phyloP scores from a whole-genome alignment of 805 yeast species.

The Kazachstania kunashirensis region DNA sequence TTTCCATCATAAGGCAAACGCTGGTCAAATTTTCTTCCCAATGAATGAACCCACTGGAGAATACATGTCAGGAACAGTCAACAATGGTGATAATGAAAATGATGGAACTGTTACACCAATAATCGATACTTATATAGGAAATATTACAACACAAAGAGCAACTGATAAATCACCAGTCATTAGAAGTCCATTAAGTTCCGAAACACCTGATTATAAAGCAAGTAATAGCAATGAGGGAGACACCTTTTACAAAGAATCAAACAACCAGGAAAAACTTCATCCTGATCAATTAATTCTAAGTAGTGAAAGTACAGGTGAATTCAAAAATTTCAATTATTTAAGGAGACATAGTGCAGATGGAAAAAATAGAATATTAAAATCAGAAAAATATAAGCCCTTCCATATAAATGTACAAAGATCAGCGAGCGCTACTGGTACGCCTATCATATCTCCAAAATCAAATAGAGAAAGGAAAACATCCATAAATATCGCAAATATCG shows the following conservation, averaged over 20 bases:
- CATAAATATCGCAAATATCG: constrained; percentile 1
- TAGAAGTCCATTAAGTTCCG: too few species aligned
- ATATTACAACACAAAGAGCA: too few species aligned
- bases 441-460: neutral
- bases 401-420: neutral
- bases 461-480: neutral
- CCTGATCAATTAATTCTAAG: too few species aligned
- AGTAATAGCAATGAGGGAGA: too few species aligned
- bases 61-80: too few species aligned
- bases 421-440: neutral
- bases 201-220: too few species aligned
- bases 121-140: too few species aligned
- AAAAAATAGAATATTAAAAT: neutral
- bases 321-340: neutral
- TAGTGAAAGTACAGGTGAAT: too few species aligned
- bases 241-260: neutral
- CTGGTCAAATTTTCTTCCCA: constrained; percentile 12
- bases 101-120: too few species aligned
- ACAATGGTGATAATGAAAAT: too few species aligned
- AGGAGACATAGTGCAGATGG: constrained; percentile 11
- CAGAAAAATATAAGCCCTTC: neutral
- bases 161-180: too few species aligned
- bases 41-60: too few species aligned
- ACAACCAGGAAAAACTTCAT: neutral
- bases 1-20: constrained; percentile 13